Conservation (phyloP, 192 early-diverging fungal species). For the Kickxella alabastrina region DNA sequence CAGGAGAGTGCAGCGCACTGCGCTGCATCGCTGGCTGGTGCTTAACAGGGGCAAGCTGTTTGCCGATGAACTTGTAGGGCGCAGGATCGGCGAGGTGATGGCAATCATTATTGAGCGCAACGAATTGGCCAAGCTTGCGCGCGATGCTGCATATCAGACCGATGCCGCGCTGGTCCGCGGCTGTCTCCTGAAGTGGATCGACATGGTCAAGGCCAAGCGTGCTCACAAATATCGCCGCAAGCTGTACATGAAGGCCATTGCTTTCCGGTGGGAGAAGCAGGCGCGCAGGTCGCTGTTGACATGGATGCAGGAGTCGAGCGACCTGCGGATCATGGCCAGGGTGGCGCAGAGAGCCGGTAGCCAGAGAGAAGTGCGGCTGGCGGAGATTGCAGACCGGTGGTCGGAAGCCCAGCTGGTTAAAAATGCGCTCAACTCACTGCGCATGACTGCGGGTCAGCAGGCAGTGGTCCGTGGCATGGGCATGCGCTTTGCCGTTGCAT, state of each 20-base stretch:
- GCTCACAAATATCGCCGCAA: not conserved
- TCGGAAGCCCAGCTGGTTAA: not conserved
- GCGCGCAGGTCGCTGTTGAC: conserved; percentile 11
- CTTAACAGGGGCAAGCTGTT: conserved; percentile 13
- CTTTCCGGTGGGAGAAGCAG: conserved; percentile 41
- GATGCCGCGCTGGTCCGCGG: conserved; percentile 14
- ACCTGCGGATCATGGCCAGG: conserved; percentile 9
- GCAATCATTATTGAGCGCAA: conserved; percentile 3
- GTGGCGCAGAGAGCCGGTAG: conserved; percentile 15
- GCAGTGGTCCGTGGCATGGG: conserved; percentile 13
- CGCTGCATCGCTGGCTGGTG: conserved; percentile 15
- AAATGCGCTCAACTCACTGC: conserved; percentile 1
- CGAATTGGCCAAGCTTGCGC: conserved; percentile 5
- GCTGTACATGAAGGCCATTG: conserved; percentile 15
- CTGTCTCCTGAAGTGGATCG: conserved; percentile 27
- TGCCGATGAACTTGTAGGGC: conserved; percentile 5
- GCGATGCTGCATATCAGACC: conserved; percentile 11
- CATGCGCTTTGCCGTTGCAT: conserved; percentile 27
- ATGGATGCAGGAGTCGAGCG: conserved; percentile 27
- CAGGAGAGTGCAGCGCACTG: not conserved
- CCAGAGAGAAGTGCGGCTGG: conserved; percentile 3
- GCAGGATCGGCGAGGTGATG: conserved; percentile 1
- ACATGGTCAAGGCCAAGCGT: not conserved
- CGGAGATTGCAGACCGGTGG: conserved; percentile 12
- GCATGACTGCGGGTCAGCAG: not conserved